Evolutionary conservation across 768 basidiomycete genomes (phyloP).

Genomic region (Mycena crocata): DNA sequence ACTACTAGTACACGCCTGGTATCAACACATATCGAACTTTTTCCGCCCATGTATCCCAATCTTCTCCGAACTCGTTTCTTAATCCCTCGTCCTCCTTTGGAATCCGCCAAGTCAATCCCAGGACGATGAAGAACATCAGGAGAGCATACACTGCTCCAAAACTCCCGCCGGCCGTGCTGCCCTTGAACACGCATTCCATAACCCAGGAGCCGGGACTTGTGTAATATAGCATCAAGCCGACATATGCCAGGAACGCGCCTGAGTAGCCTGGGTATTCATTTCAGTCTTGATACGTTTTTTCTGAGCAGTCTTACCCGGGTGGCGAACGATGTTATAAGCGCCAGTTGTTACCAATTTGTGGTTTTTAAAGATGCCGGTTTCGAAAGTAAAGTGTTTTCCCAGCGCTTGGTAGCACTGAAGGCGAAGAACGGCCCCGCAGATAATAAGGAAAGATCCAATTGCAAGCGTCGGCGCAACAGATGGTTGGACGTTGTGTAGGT

Average conservation of each 20-base stretch:
- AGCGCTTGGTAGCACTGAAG: constrained; percentile 28
- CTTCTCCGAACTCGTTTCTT: constrained; percentile 43
- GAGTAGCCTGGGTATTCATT: constrained; percentile 49
- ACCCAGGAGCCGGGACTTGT: constrained; percentile 46
- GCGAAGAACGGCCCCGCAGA: constrained; percentile 20
- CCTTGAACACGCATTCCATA: constrained; percentile 44
- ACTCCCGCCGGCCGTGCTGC: constrained; percentile 38
- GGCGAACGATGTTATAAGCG: constrained; percentile 47
- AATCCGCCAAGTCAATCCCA: constrained; percentile 36
- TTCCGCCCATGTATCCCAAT: constrained; percentile 46
- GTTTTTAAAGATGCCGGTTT: constrained; percentile 28
- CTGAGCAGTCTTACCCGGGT: no score
- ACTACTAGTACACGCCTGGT: constrained; percentile 46
- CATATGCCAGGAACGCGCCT: constrained; percentile 39
- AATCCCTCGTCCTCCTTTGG: constrained; percentile 47
- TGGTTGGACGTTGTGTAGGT: neutral
- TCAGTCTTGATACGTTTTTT: no score
- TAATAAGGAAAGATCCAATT: constrained; percentile 18
- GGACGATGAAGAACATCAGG: constrained; percentile 23
- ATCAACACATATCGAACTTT: constrained; percentile 45
- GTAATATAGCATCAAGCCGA: constrained; percentile 46
- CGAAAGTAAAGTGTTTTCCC: constrained; percentile 29
- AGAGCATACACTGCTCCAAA: constrained; percentile 23
- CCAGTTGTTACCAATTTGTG: constrained; percentile 42
- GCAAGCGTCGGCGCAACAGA: constrained; percentile 17